These are phyloP conservation scores for Anisogramma anomala DNA, from an alignment of 2,329 filamentous ascomycete species.

Conservation along the genomic window DNA sequence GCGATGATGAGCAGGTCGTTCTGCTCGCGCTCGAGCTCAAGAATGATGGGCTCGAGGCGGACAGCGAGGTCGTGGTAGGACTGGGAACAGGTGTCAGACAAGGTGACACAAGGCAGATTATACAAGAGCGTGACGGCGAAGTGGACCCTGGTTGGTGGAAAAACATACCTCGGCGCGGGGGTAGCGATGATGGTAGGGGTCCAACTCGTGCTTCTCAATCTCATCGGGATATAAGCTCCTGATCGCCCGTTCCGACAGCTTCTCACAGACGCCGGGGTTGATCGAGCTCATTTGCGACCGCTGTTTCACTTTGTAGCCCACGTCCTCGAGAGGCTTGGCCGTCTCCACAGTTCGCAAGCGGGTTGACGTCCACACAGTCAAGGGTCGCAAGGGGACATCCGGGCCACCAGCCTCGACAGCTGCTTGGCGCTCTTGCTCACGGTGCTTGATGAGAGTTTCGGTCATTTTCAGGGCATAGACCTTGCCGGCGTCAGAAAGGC, in stretches of 20 bases:
- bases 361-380: constrained; percentile 93
- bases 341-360: constrained; percentile 84
- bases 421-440: constrained; percentile 66
- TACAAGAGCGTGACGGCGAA: no score
- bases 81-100: constrained; percentile 30
- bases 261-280: constrained; percentile 92
- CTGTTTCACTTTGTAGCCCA: constrained; percentile 78
- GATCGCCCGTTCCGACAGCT: constrained; percentile 75
- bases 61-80: constrained; percentile 99
- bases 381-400: constrained; percentile 59
- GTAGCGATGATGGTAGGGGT: constrained; percentile 95
- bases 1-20: constrained; percentile 97
- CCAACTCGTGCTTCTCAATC: constrained; percentile 80
- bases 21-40: constrained; percentile 92
- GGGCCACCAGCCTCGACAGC: constrained; percentile 57
- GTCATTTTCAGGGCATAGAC: constrained; percentile 80
- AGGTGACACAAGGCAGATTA: constrained; percentile 6
- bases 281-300: constrained; percentile 94
- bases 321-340: constrained; percentile 63
- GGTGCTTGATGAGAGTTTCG: constrained; percentile 68
- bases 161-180: constrained; percentile 78
- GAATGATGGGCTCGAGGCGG: constrained; percentile 90
- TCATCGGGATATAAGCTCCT: constrained; percentile 78
- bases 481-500: constrained; percentile 66
- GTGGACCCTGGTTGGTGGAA: no score